phyloP scores from a whole-genome alignment of 495 filamentous ascomycete genomes.

The Hyphodiscus hymeniophilus region DNA sequence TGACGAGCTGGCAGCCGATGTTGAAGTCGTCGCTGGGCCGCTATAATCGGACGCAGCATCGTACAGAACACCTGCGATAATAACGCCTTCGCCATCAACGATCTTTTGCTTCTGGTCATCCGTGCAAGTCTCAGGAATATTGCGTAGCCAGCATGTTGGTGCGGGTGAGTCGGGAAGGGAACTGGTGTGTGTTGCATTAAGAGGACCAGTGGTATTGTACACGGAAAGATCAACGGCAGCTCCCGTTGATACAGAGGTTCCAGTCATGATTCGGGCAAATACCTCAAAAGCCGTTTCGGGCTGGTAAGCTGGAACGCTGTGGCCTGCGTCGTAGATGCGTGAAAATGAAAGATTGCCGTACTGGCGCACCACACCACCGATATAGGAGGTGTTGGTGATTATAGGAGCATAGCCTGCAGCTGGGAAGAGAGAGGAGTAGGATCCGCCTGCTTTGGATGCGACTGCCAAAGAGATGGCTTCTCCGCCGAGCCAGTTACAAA shows the following conservation, averaged over 20 bases:
- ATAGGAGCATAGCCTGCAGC: conserved; percentile 49
- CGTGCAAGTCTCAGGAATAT: conserved; percentile 40
- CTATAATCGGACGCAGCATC: conserved; percentile 16
- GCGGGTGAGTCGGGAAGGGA: conserved; percentile 31
- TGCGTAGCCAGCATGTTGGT: conserved; percentile 52
- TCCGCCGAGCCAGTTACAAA: conserved; percentile 63
- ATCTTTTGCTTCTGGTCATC: conserved; percentile 37
- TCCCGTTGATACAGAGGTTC: conserved; percentile 55
- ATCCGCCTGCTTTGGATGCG: conserved; percentile 33
- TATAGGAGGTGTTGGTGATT: conserved; percentile 34
- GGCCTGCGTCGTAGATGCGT: conserved; percentile 62
- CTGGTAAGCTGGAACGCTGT: conserved; percentile 65
- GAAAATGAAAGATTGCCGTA: conserved; percentile 62
- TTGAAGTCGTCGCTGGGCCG: conserved; percentile 8
- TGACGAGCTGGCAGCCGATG: not conserved
- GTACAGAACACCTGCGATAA: conserved; percentile 47
- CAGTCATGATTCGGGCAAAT: conserved; percentile 55
- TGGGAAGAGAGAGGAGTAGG: conserved; percentile 36
- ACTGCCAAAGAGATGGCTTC: conserved; percentile 50
- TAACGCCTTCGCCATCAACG: conserved; percentile 31
- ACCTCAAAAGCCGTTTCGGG: conserved; percentile 55
- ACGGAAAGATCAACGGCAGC: conserved; percentile 34
- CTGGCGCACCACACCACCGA: conserved; percentile 59
- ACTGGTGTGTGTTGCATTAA: conserved; percentile 38
- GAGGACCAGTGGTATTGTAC: conserved; percentile 46